Percentiles rank a stretch among this genome's conserved stretches.
Evolutionary conservation across 306 rosid species (phyloP).

Genomic region (Prosopis cineraria): DNA sequence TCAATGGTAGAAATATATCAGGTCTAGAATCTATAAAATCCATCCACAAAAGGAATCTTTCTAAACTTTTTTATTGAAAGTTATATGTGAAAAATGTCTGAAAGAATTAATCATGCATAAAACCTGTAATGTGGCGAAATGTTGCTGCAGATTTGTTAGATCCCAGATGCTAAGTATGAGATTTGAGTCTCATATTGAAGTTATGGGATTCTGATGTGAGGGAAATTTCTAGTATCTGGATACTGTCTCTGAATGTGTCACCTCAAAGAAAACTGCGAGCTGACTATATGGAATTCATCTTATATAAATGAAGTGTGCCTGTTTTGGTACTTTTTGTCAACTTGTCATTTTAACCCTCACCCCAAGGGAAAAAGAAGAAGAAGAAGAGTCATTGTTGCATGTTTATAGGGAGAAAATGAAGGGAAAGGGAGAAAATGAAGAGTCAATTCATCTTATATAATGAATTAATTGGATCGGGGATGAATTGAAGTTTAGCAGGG

Average conservation of each 20-base stretch:
- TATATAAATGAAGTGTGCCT: neutral
- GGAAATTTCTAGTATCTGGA: neutral
- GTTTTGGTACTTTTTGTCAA: neutral
- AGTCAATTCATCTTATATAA: too few relatives aligned
- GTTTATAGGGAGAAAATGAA: neutral
- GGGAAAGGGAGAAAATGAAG: neutral
- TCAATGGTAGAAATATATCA: neutral
- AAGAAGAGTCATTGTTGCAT: neutral
- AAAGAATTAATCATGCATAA: neutral
- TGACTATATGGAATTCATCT: neutral
- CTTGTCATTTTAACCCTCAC: neutral
- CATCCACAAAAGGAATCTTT: neutral
- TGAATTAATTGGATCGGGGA: neutral
- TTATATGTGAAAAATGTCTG: neutral
- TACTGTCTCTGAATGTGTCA: neutral
- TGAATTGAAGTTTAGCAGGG: conserved; percentile 14
- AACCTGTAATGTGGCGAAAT: neutral
- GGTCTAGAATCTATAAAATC: neutral
- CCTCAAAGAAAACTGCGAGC: neutral
- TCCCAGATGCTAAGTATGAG: neutral
- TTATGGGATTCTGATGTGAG: neutral
- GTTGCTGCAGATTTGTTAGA: too few relatives aligned
- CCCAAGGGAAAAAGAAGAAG: too few relatives aligned
- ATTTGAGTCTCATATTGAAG: too few relatives aligned
- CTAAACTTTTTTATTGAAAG: neutral